These are phyloP conservation scores for Boletus vinaceobasis DNA, from an alignment of 768 basidiomycete genomes.

Conservation along the genomic window DNA sequence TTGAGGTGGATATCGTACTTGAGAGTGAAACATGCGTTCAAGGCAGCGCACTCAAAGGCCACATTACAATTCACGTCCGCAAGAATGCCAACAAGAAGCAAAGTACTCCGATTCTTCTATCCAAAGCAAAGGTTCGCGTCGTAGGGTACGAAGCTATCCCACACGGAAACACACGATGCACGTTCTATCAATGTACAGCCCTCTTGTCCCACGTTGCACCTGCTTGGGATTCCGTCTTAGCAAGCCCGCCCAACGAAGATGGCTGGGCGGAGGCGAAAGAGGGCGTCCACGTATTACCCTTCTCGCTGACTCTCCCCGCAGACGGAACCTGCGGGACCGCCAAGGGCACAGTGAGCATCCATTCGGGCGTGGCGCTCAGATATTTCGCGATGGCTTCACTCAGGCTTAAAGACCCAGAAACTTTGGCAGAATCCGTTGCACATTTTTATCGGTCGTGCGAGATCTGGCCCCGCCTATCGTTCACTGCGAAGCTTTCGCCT, in stretches of 20 bases:
- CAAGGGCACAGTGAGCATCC: slow-evolving; percentile 55
- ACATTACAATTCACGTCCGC: slow-evolving; percentile 62
- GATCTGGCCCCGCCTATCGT: slow-evolving; percentile 73
- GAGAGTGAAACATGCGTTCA: slow-evolving; percentile 76
- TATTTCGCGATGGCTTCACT: slow-evolving; percentile 82
- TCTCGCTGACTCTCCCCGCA: slow-evolving; percentile 63
- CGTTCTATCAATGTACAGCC: slow-evolving; percentile 77
- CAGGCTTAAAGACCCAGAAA: slow-evolving; percentile 65
- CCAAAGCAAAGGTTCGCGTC: slow-evolving; percentile 73
- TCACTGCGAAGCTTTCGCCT: slow-evolving; percentile 56
- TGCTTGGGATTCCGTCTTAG: slow-evolving; percentile 41
- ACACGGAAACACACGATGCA: slow-evolving; percentile 56
- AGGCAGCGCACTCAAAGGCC: slow-evolving; percentile 69
- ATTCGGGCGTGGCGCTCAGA: slow-evolving; percentile 60
- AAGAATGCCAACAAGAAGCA: slow-evolving; percentile 52
- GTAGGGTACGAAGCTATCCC: slow-evolving; percentile 80
- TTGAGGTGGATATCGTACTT: slow-evolving; percentile 79
- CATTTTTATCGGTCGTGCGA: slow-evolving; percentile 87
- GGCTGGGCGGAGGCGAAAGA: slow-evolving; percentile 61
- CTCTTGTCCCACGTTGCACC: slow-evolving; percentile 49
- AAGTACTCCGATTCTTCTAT: slow-evolving; percentile 52
- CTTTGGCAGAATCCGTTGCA: slow-evolving; percentile 66
- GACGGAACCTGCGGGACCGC: slow-evolving; percentile 49
- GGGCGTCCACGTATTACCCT: slow-evolving; percentile 70
- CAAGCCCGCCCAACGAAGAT: slow-evolving; percentile 49